Evolutionary conservation across 208 protist genomes (phyloP).

Genomic region (Acanthamoeba triangularis): DNA sequence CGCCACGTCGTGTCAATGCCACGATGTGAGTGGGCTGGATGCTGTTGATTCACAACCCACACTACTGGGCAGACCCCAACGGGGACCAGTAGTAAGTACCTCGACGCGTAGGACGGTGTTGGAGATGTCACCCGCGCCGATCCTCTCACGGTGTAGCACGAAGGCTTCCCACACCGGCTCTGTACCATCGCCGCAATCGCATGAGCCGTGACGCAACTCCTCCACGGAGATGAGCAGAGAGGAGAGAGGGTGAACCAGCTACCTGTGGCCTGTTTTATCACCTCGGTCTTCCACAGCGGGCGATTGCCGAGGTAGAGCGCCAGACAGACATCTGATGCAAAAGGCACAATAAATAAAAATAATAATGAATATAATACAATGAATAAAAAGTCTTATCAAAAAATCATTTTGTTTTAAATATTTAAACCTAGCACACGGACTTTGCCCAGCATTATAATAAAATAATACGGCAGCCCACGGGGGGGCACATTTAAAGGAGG

Average conservation of each 20-base stretch:
- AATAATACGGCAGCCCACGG: background rate
- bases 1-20: background rate
- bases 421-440: too few relatives aligned
- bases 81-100: background rate
- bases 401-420: too few relatives aligned
- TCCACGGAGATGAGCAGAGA: too few relatives aligned
- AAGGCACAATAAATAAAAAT: too few relatives aligned
- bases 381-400: too few relatives aligned
- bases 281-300: conserved; percentile 12
- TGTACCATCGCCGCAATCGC: background rate
- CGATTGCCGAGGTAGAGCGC: conserved; percentile 13
- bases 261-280: background rate
- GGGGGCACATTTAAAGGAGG: background rate
- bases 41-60: background rate
- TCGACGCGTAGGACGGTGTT: background rate
- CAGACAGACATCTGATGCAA: background rate
- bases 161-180: conserved; percentile 32
- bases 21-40: background rate
- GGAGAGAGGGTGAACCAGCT: too few relatives aligned
- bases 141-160: conserved; percentile 10
- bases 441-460: background rate
- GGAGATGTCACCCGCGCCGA: conserved; percentile 3
- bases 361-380: too few relatives aligned
- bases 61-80: background rate
- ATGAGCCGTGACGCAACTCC: too few relatives aligned